Percentiles rank a stretch among this genome's conserved stretches.
phyloP scores from a whole-genome alignment of 768 basidiomycete species.

The Glaciozyma antarctica region DNA sequence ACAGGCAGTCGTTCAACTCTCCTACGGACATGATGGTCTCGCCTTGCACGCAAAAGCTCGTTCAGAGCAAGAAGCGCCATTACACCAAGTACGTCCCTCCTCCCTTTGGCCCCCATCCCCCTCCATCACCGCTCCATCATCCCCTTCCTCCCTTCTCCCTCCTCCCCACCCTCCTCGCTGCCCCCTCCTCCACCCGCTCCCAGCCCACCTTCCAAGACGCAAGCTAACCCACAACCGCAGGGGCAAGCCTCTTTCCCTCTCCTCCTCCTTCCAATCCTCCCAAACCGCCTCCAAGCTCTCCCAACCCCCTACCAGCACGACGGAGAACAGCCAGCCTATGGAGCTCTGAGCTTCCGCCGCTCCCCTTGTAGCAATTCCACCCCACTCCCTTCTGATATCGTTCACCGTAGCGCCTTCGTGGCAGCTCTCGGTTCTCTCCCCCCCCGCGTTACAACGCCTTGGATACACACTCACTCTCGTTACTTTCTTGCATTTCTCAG shows the following conservation, averaged over 20 bases:
- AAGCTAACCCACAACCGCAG: slow-evolving; percentile 12
- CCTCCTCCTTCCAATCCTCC: slow-evolving; percentile 31
- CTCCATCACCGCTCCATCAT: too few species aligned
- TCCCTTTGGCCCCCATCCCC: neutral
- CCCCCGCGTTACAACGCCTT: too few species aligned
- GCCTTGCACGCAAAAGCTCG: slow-evolving; percentile 84
- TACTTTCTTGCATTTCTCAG: too few species aligned
- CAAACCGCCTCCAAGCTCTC: slow-evolving; percentile 1
- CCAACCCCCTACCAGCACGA: too few species aligned
- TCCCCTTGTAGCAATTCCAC: too few species aligned
- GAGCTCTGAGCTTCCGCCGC: too few species aligned
- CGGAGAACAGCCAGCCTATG: too few species aligned
- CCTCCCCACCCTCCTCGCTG: neutral
- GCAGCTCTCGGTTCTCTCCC: too few species aligned
- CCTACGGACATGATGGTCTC: slow-evolving; percentile 94
- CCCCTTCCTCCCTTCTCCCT: neutral
- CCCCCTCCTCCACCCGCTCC: too few species aligned
- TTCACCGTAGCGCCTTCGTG: too few species aligned
- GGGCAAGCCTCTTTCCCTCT: slow-evolving; percentile 36
- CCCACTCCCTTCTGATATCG: too few species aligned
- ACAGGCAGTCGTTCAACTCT: slow-evolving; percentile 79
- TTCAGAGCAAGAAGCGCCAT: slow-evolving; percentile 82
- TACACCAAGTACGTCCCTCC: slow-evolving; percentile 62
- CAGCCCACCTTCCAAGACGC: neutral
- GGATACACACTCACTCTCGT: too few species aligned